phyloP scores from a whole-genome alignment of 495 filamentous ascomycete species.

The Penicillium subrubescens region DNA sequence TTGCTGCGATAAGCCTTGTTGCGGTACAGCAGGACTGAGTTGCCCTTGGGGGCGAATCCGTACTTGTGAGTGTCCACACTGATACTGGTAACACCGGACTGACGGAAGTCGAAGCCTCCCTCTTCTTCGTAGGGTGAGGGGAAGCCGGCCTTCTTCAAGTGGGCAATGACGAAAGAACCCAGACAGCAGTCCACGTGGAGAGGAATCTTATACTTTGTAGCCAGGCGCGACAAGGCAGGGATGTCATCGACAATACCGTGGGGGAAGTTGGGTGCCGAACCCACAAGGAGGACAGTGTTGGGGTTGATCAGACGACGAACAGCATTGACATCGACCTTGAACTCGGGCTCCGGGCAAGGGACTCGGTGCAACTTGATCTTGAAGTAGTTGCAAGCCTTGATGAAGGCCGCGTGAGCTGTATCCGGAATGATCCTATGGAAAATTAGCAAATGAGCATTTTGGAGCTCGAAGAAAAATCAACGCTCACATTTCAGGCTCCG shows the following conservation, averaged over 20 bases:
- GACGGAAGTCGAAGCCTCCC: conserved; percentile 87
- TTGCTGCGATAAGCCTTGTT: conserved; percentile 73
- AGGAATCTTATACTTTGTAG: conserved; percentile 73
- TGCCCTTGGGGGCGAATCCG: conserved; percentile 97
- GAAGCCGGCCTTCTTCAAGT: conserved; percentile 89
- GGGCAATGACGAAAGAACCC: conserved; percentile 90
- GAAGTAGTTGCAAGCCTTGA: conserved; percentile 93
- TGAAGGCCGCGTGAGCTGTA: conserved; percentile 94
- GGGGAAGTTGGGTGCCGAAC: conserved; percentile 95
- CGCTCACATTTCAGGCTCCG: conserved; percentile 89
- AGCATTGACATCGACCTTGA: conserved; percentile 77
- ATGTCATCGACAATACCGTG: conserved; percentile 99
- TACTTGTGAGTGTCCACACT: conserved; percentile 98
- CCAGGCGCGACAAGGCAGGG: conserved; percentile 78
- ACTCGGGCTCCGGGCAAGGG: conserved; percentile 77
- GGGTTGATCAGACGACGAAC: conserved; percentile 87
- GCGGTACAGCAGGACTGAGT: conserved; percentile 89
- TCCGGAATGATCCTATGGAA: conserved; percentile 81
- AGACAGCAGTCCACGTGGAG: conserved; percentile 98
- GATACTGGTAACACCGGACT: conserved; percentile 92
- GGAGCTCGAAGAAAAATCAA: background rate
- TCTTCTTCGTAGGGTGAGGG: conserved; percentile 60
- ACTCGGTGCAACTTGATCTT: conserved; percentile 93
- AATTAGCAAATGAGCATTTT: conserved; percentile 21
- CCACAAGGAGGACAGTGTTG: conserved; percentile 95